Percentiles rank a stretch among this genome's conserved stretches.
phyloP scores from a whole-genome alignment of 495 filamentous ascomycete species.

The Letharia columbiana region DNA sequence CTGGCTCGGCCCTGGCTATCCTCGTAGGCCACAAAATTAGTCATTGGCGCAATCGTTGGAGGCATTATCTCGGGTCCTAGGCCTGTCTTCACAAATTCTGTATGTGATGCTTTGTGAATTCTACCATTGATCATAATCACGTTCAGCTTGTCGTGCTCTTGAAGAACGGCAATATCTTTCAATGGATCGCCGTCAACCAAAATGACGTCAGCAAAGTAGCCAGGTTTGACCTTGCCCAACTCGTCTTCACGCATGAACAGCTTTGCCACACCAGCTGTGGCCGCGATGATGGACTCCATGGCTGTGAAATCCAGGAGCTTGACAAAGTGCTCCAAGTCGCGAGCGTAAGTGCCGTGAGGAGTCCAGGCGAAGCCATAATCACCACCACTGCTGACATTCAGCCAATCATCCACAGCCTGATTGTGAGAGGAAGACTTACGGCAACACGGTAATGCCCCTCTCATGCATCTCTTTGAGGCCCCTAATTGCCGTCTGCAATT shows the following conservation, averaged over 20 bases:
- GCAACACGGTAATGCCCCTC: neutral
- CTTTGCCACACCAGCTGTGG: neutral
- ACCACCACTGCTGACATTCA: conserved; percentile 14
- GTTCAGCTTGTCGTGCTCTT: neutral
- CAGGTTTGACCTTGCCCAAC: neutral
- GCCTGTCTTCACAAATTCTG: too few species aligned
- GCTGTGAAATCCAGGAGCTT: conserved; percentile 32
- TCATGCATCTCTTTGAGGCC: neutral
- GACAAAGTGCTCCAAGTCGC: conserved; percentile 45
- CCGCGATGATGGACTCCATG: neutral
- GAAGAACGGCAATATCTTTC: neutral
- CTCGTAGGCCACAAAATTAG: too few species aligned
- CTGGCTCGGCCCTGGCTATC: too few species aligned
- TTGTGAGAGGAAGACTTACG: too few species aligned
- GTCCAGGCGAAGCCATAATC: conserved; percentile 49
- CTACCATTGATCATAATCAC: neutral
- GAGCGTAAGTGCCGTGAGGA: conserved; percentile 44
- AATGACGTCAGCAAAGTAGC: neutral
- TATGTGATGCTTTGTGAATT: neutral
- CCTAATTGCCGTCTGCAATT: neutral
- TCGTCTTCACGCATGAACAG: neutral
- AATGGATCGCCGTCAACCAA: neutral
- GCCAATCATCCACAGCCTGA: neutral
- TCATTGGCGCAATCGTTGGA: too few species aligned
- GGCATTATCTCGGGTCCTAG: too few species aligned